These are phyloP conservation scores for Colletotrichum cuscutae DNA, from an alignment of 2,329 filamentous ascomycete species.

Conservation along the genomic window DNA sequence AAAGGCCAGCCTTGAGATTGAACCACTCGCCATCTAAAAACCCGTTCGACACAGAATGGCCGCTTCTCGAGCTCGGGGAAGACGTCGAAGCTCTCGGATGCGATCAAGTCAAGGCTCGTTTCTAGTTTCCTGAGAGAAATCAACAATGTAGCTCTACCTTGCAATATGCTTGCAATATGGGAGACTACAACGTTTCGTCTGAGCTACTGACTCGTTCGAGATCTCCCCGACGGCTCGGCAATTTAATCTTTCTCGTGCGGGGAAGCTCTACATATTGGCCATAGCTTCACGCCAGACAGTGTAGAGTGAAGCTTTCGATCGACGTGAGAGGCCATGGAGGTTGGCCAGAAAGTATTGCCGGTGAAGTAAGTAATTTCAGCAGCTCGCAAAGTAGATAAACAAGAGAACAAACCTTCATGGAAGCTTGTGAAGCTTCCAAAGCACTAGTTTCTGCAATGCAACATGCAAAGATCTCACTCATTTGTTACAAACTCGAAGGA, in stretches of 20 bases:
- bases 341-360: neutral
- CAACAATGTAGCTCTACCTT: neutral
- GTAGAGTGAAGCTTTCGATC: neutral
- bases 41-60: neutral
- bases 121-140: neutral
- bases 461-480: neutral
- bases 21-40: too few species aligned
- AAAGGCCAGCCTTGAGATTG: too few species aligned
- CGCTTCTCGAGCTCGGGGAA: neutral
- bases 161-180: neutral
- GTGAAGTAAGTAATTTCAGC: neutral
- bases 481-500: neutral
- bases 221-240: slow-evolving; percentile 10
- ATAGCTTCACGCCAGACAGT: neutral
- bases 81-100: neutral
- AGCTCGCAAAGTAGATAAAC: neutral
- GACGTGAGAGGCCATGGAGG: too few species aligned
- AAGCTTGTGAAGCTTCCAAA: neutral
- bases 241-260: neutral
- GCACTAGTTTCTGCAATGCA: neutral
- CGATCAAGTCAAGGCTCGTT: neutral
- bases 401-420: neutral
- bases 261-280: neutral
- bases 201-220: neutral
- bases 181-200: neutral